Evolutionary conservation across 257 asterid species (phyloP).

Genomic region (Cynanchum wilfordii): DNA sequence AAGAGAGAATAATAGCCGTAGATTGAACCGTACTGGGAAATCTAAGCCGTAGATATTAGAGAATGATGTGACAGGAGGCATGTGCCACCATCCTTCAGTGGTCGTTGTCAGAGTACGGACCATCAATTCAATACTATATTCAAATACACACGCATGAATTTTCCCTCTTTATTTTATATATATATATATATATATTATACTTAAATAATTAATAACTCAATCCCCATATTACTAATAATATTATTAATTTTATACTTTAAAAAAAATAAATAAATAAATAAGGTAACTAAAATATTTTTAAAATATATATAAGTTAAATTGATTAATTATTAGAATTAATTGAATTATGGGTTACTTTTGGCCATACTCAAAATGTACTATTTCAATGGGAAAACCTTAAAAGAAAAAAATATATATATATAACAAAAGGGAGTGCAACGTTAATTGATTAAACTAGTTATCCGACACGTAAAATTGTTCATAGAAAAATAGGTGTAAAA

Average conservation of each 20-base stretch:
- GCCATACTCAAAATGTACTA: neutral
- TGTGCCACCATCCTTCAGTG: slow-evolving; percentile 96
- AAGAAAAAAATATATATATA: neutral
- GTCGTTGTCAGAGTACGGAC: slow-evolving; percentile 98
- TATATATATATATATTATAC: no score
- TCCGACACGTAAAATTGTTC: no score
- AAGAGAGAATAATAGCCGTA: slow-evolving; percentile 42
- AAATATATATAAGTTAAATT: no score
- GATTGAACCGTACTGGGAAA: slow-evolving; percentile 44
- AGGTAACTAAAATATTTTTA: no score
- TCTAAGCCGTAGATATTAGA: slow-evolving; percentile 38
- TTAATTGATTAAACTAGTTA: neutral
- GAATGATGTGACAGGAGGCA: slow-evolving; percentile 86
- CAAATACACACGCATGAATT: slow-evolving; percentile 13
- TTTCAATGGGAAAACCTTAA: neutral
- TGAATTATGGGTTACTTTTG: neutral
- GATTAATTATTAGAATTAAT: no score
- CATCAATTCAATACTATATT: slow-evolving; percentile 20
- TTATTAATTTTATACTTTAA: no score
- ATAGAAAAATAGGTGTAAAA: no score
- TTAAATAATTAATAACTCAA: neutral
- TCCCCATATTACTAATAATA: neutral
- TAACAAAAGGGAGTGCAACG: neutral
- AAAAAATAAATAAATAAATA: no score
- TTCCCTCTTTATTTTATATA: neutral